phyloP scores from a whole-genome alignment of 2,329 filamentous ascomycete species.

The Xylariaceae sp. region DNA sequence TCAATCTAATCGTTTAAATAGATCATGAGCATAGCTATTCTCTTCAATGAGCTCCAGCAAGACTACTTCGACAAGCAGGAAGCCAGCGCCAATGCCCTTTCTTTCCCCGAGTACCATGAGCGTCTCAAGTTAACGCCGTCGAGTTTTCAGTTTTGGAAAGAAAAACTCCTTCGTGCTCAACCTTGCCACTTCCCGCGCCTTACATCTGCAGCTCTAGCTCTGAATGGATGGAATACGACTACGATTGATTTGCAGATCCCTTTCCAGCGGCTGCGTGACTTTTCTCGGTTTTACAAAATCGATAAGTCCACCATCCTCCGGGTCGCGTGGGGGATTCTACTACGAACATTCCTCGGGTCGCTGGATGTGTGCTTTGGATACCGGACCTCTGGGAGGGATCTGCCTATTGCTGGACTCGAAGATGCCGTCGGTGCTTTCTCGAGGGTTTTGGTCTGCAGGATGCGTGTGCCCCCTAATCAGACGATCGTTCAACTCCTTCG shows the following conservation, averaged over 20 bases:
- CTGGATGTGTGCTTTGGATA: conserved; percentile 52
- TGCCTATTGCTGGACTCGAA: conserved; percentile 37
- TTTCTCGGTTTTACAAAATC: conserved; percentile 38
- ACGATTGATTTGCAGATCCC: conserved; percentile 39
- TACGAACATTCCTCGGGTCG: conserved; percentile 49
- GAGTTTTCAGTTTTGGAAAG: conserved; percentile 43
- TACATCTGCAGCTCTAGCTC: conserved; percentile 19
- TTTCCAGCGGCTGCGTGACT: conserved; percentile 38
- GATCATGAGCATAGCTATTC: conserved; percentile 39
- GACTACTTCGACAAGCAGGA: conserved; percentile 38
- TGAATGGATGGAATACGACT: conserved; percentile 31
- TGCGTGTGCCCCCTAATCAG: conserved; percentile 18
- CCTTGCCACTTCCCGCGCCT: conserved; percentile 45
- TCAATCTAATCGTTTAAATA: conserved; percentile 6
- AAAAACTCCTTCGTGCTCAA: conserved; percentile 34
- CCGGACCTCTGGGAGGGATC: conserved; percentile 41
- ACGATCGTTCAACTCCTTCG: conserved; percentile 26
- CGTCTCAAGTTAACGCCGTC: conserved; percentile 33
- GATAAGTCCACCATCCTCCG: conserved; percentile 47
- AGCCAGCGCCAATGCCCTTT: conserved; percentile 32
- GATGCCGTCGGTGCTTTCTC: conserved; percentile 43
- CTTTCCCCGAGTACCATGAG: conserved; percentile 36
- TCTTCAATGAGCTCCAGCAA: conserved; percentile 43
- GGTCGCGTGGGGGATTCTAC: conserved; percentile 54
- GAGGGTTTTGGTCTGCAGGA: conserved; percentile 25